phyloP scores from a whole-genome alignment of 768 basidiomycete species.

The Lentinula guzmanii region DNA sequence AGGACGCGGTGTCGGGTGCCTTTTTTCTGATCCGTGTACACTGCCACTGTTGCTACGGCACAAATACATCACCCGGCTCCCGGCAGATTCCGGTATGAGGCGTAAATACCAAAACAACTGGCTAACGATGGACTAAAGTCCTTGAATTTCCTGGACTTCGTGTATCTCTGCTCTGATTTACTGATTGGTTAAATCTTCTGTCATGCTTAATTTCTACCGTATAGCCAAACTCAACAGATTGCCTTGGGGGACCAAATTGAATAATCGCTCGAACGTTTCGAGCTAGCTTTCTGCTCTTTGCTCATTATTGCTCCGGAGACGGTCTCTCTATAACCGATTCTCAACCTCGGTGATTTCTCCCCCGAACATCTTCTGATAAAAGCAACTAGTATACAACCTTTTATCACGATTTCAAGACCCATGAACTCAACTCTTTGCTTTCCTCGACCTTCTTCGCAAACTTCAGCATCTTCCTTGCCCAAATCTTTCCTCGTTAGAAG shows the following conservation, averaged over 20 bases:
- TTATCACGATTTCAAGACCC: neutral
- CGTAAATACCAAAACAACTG: too few species aligned
- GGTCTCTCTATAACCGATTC: neutral
- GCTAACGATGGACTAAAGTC: too few species aligned
- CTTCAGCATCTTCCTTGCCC: neutral
- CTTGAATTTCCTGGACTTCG: too few species aligned
- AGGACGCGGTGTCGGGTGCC: neutral
- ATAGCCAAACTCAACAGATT: too few species aligned
- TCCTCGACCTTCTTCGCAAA: neutral
- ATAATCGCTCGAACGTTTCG: too few species aligned
- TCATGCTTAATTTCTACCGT: too few species aligned
- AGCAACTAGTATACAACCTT: neutral
- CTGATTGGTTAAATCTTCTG: too few species aligned
- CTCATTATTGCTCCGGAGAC: neutral
- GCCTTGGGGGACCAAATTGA: too few species aligned
- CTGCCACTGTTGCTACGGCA: neutral
- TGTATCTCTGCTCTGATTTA: too few species aligned
- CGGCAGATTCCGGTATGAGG: neutral
- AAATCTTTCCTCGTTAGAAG: slow-evolving; percentile 20
- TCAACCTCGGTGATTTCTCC: neutral
- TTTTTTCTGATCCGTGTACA: neutral
- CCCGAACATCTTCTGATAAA: neutral
- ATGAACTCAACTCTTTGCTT: neutral
- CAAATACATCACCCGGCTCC: neutral
- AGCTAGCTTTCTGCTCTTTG: too few species aligned